Percentiles rank a stretch among this genome's conserved stretches.
Conservation (phyloP, 768 basidiomycete species). For the Pisolithus marmoratus region DNA sequence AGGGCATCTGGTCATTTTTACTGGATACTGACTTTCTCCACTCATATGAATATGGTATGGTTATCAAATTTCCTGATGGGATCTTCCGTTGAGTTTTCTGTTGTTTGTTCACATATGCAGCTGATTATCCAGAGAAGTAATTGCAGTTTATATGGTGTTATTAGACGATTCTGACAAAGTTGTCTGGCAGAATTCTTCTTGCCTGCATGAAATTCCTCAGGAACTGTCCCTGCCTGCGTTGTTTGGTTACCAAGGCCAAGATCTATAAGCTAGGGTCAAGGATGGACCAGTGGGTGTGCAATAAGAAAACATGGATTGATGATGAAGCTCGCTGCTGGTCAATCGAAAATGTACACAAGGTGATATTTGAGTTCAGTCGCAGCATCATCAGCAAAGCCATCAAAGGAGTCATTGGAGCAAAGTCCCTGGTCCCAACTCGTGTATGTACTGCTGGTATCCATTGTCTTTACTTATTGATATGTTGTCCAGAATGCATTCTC, state of each 20-base stretch:
- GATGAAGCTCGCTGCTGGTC: not conserved
- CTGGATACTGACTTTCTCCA: slow-evolving; percentile 19
- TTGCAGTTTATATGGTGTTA: not conserved
- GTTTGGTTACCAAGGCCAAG: slow-evolving; percentile 6
- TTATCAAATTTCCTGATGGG: slow-evolving; percentile 15
- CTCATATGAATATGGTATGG: slow-evolving; percentile 18
- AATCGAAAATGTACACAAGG: not conserved
- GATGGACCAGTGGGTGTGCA: not conserved
- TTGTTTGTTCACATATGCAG: slow-evolving; percentile 20
- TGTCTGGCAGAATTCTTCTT: slow-evolving; percentile 11
- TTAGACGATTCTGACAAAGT: slow-evolving; percentile 4
- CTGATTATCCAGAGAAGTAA: slow-evolving; percentile 31
- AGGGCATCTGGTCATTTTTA: slow-evolving; percentile 17
- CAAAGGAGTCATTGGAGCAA: not conserved
- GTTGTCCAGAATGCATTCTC: slow-evolving; percentile 30
- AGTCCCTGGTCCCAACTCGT: not conserved
- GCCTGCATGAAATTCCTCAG: slow-evolving; percentile 14
- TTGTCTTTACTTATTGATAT: not conserved
- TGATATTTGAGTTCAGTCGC: not conserved
- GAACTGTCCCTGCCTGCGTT: slow-evolving; percentile 16
- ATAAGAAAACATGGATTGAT: not conserved
- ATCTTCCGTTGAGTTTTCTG: slow-evolving; percentile 10
- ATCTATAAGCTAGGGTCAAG: slow-evolving; percentile 9
- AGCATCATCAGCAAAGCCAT: not conserved
- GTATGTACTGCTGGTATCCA: not conserved